Base-by-base conservation (phyloP, 176 grass and related monocot genomes). In the Rhynchospora breviuscula region DNA sequence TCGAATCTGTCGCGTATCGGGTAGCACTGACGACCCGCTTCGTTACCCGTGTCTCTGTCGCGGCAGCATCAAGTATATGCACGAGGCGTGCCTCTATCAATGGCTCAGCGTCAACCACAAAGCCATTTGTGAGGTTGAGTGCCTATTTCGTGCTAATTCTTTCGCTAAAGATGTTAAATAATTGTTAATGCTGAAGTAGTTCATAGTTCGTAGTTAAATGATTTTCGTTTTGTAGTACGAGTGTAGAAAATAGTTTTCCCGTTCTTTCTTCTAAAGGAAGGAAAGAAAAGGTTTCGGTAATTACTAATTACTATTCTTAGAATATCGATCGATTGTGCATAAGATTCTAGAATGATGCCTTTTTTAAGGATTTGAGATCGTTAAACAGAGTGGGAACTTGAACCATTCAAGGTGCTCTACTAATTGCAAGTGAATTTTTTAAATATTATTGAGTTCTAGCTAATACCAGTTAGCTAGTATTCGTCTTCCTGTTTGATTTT, bases 41-140 rank as follows among this genome's bases (percentile, higher is more conserved):
- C 80, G 80, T 0, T 87, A 78, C 17, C 79, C 80, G n/a, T 87
- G 86, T 81, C 79, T 81, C 15, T 87, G 86, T 81, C 82, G 86
- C 31, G 86, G 86, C 19, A 87, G 86, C 59, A 87, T 87, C 80
- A 87, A 87, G 69, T 87, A 66, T 51, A 79, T 87, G 21, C 80
- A 87, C 68, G 69, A 87, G 80, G 86, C 83, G 6, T 87, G 86
- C 80, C 86, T 87, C 69, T 59, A 83, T 5, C 86, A 87, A 77
- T 87, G 86, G 86, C 80, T 87, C 15, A 87, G 58, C 44, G 80
- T 83, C 70, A 82, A 79, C 59, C 76, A 83, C 86, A 70, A 79
- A 40, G 69, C 46, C 80, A 67, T 77, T 60, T 87, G 86, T 79
- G 79, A 87, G 86, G 86, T 87, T 56, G 53, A 13, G 4, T 56